Evolutionary conservation across 2,329 filamentous ascomycete species (phyloP).

Genomic region (Trichoderma pleuroti): DNA sequence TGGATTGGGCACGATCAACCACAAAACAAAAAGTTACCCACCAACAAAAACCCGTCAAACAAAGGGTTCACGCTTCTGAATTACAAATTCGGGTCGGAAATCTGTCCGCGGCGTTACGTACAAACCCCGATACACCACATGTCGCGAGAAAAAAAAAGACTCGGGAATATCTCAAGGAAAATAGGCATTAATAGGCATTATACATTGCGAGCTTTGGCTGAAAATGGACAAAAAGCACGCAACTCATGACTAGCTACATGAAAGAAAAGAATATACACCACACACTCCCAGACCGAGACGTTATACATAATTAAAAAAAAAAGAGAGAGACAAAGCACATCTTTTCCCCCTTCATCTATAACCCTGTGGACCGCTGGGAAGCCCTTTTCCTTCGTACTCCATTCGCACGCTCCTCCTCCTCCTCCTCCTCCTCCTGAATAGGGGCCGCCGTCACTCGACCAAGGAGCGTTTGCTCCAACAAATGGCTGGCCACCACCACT

Average conservation of each 20-base stretch:
- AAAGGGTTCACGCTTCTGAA: not conserved
- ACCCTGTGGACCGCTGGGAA: slow-evolving; percentile 46
- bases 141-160: not conserved
- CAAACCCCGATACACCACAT: not conserved
- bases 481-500: slow-evolving; percentile 38
- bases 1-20: not conserved
- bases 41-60: not conserved
- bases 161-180: not conserved
- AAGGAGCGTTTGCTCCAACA: slow-evolving; percentile 46
- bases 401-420: slow-evolving; percentile 25
- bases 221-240: not conserved
- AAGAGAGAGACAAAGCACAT: not conserved
- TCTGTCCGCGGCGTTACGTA: not conserved
- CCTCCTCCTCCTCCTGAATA: slow-evolving; percentile 18
- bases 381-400: slow-evolving; percentile 38
- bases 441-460: slow-evolving; percentile 42
- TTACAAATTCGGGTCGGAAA: not conserved
- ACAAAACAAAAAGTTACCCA: not conserved
- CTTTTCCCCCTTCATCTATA: slow-evolving; percentile 31
- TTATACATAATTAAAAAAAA: slow-evolving; percentile 7
- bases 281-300: slow-evolving; percentile 6
- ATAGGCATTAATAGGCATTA: slow-evolving; percentile 19
- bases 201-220: slow-evolving; percentile 1
- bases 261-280: slow-evolving; percentile 9
- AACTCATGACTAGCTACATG: slow-evolving; percentile 10